Percentiles rank a stretch among this genome's conserved stretches.
These are phyloP conservation scores for Aspergillus ruber DNA, from an alignment of 2,329 filamentous ascomycete species.

Conservation along the genomic window DNA sequence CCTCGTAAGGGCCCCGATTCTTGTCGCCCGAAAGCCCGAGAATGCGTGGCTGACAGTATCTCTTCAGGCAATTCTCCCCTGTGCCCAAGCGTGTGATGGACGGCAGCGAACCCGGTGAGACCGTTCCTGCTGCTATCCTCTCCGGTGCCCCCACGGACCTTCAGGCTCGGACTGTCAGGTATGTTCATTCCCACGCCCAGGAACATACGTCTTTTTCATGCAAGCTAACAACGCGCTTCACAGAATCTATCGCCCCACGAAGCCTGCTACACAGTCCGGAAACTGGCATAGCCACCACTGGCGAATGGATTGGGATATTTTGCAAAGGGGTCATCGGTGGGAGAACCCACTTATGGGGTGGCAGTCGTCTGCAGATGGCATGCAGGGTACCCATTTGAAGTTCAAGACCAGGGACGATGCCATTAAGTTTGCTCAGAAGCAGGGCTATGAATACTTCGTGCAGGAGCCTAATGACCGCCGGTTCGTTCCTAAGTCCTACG, in stretches of 20 bases:
- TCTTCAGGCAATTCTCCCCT: conserved; percentile 73
- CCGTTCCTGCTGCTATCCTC: conserved; percentile 73
- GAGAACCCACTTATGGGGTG: conserved; percentile 98
- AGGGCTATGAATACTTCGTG: conserved; percentile 98
- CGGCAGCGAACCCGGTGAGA: conserved; percentile 72
- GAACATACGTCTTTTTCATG: conserved; percentile 1
- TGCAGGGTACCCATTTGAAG: conserved; percentile 87
- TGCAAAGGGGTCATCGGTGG: conserved; percentile 90
- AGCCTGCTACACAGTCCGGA: conserved; percentile 95
- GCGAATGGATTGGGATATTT: conserved; percentile 98
- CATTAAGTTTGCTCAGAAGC: conserved; percentile 92
- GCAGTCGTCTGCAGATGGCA: conserved; percentile 90
- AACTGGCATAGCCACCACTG: conserved; percentile 77
- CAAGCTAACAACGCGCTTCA: background rate
- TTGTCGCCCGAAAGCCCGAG: conserved; percentile 1
- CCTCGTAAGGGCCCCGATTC: conserved; percentile 60
- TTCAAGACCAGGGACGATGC: conserved; percentile 94
- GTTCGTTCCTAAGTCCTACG: conserved; percentile 87
- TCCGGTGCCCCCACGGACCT: conserved; percentile 92
- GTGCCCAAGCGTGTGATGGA: conserved; percentile 85
- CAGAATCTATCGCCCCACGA: conserved; percentile 86
- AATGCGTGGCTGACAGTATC: conserved; percentile 20
- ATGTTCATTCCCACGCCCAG: conserved; percentile 26
- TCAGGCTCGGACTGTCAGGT: conserved; percentile 91
- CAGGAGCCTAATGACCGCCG: conserved; percentile 90